Base-by-base conservation (phyloP, 306 rosid genomes). In the Rubus idaeus region DNA sequence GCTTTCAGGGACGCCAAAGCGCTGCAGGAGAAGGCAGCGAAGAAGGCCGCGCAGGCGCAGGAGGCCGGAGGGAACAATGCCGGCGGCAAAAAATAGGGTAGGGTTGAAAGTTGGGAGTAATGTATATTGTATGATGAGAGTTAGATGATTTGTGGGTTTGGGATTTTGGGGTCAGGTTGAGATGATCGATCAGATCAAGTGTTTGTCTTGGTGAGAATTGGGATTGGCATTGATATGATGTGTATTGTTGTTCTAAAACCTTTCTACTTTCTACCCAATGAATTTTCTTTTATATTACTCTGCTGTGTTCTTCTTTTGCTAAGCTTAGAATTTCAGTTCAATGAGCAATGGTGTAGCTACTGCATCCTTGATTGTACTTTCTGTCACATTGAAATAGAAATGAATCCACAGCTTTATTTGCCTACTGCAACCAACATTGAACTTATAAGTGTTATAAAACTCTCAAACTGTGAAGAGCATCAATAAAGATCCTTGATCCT, bases 1-100 rank as follows among this genome's bases (percentile, higher is more conserved):
- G 45, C 45, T 75, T 8, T 51, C 77, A 91, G 96, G 78, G 94
- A 89, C 76, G 93, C 93, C 0, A 91, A 89, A 79, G 96, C 96
- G 5, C 79, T 89, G 40, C 96, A 87, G 65, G 93, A 91, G 77
- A 91, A 91, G 82, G 55, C 85, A 1, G 89, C 90, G 2, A 87
- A 75, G 87, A 91, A 91, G 77, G 91, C 90, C 0, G 89, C 44
- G 8, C 89, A 89, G 82, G 82, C 83, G 0, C 65, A 60, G 42
- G 44, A 80, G 0, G 85, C 79, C 0, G 89, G 77, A 45, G 91
- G 91, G 71, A 83, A 60, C 66, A 72, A 41, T 0, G 75, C 63
- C 21, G 89, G 89, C 16, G 84, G 81, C 68, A 84, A 87, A 76
- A 88, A 72, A 13, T 52, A 72, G 68, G 84, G 52, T 58, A 51